phyloP scores from a whole-genome alignment of 495 filamentous ascomycete genomes.

The Emericellopsis terricola region DNA sequence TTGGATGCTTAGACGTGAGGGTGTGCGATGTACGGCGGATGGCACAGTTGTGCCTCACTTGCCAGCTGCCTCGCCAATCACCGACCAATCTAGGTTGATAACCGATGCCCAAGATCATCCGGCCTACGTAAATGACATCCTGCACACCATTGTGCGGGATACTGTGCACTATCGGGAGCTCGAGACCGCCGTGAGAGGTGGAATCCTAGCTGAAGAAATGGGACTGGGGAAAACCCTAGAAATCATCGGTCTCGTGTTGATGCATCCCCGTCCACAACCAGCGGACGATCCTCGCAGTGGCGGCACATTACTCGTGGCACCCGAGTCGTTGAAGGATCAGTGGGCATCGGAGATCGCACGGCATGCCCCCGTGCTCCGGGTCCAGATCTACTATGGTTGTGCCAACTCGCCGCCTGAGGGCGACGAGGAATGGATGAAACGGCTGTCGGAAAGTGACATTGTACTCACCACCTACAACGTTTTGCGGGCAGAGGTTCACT shows the following conservation, averaged over 20 bases:
- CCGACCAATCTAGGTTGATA: slow-evolving; percentile 7
- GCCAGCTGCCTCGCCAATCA: slow-evolving; percentile 2
- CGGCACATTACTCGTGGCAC: slow-evolving; percentile 78
- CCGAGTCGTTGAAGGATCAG: slow-evolving; percentile 62
- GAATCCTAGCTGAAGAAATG: slow-evolving; percentile 87
- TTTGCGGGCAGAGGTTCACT: slow-evolving; percentile 61
- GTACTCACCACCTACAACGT: slow-evolving; percentile 78
- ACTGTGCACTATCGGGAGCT: slow-evolving; percentile 23
- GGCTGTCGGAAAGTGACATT: slow-evolving; percentile 46
- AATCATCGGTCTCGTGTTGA: slow-evolving; percentile 54
- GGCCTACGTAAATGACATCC: slow-evolving; percentile 39
- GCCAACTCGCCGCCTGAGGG: slow-evolving; percentile 13
- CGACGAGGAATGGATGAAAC: slow-evolving; percentile 24
- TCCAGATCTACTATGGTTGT: slow-evolving; percentile 27
- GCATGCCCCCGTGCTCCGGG: slow-evolving; percentile 32
- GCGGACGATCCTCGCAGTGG: slow-evolving; percentile 22
- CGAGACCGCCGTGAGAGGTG: slow-evolving; percentile 33
- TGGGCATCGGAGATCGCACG: slow-evolving; percentile 65
- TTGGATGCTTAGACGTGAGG: slow-evolving; percentile 27
- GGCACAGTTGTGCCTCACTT: slow-evolving; percentile 5
- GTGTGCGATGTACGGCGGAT: slow-evolving; percentile 13
- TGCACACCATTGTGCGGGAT: slow-evolving; percentile 40
- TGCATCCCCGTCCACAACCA: slow-evolving; percentile 28
- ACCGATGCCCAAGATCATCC: slow-evolving; percentile 13
- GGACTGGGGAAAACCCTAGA: slow-evolving; percentile 91